A percentile compares a stretch with the other conserved stretches of the same genome.
These are phyloP conservation scores for Boletus albobrunnescens DNA, from an alignment of 1,284 basidiomycete species.

Conservation along the genomic window DNA sequence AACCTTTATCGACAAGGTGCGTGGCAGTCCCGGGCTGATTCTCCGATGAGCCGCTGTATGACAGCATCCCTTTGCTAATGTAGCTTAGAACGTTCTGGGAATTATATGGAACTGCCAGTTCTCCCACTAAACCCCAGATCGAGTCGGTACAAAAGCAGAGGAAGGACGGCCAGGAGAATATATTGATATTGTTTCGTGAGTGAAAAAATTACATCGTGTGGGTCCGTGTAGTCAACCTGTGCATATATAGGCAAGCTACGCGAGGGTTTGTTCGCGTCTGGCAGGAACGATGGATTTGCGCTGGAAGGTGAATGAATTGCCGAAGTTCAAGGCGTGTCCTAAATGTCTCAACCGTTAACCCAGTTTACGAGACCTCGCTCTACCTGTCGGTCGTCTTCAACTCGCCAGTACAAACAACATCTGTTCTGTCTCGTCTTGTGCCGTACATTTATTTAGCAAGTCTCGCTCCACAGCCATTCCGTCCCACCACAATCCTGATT, in stretches of 20 bases:
- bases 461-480: slow-evolving; percentile 24
- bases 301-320: slow-evolving; percentile 49
- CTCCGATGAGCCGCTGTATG: neutral
- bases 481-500: slow-evolving; percentile 38
- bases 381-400: slow-evolving; percentile 58
- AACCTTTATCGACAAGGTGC: slow-evolving; percentile 55
- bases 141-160: slow-evolving; percentile 39
- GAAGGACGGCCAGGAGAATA: slow-evolving; percentile 55
- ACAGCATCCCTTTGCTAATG: slow-evolving; percentile 2
- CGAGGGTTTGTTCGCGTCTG: slow-evolving; percentile 61
- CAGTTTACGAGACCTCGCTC: slow-evolving; percentile 71
- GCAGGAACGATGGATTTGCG: slow-evolving; percentile 53
- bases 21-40: slow-evolving; percentile 7
- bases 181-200: slow-evolving; percentile 66
- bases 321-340: neutral
- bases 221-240: neutral
- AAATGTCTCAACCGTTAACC: neutral
- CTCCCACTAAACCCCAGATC: slow-evolving; percentile 10
- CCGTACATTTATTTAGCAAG: slow-evolving; percentile 41
- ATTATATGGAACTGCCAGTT: slow-evolving; percentile 7
- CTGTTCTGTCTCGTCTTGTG: slow-evolving; percentile 56
- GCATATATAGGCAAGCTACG: slow-evolving; percentile 56
- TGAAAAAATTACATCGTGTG: neutral
- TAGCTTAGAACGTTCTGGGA: slow-evolving; percentile 48
- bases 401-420: slow-evolving; percentile 50